Base-by-base conservation (phyloP, 768 basidiomycete species). In the Gautieria morchelliformis region DNA sequence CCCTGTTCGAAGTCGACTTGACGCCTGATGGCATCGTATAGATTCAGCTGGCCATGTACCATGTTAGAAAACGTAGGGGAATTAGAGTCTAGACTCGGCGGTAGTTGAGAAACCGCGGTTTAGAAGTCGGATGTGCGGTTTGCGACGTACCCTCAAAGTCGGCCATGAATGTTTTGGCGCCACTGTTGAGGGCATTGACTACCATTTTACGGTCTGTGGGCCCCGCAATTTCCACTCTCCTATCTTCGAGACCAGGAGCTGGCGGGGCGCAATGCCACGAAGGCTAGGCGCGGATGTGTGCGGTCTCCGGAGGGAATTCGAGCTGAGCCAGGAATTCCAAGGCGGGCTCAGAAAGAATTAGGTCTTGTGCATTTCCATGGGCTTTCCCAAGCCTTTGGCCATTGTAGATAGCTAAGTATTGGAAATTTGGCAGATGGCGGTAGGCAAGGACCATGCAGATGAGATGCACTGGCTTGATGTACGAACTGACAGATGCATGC, bases 121-220 rank as follows among this genome's bases (percentile, higher is more conserved):
- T 2, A 27, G 3, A 2, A 2, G 27, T 27, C 27, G 27, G 27
- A 27, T 27, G 27, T 27, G 27, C 27, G 27, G 27, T 27, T 27
- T 27, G 27, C 27, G 52, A 58, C 35, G 51, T 58, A 90, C 94
- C 94, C 72, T 99, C 96, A 60, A 98, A 94, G 69, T 99, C 96
- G 35, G 96, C 94, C 96, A 99, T 99, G 75, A 96, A 99, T 0
- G 93, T 93, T 78, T 95, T 93, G 20, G 93, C 84, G 1, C 93
- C 93, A 60, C 90, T 91, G 73, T 96, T 96, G 62, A 96, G 72
- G 7, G 94, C 94, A 62, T 97, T 97, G 69, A 97, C 87, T 67
- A 98, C 94, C 96, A 99, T 99, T 77, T 97, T 99, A 65, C 95
- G 79, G 70, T 98, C 95, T 2, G 93, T 90, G 8, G 96, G 96